Evolutionary conservation across 805 yeast genomes (phyloP), one percentile per base, ranked within the genome.

Genomic region (Scheffersomyces ergatensis): DNA sequence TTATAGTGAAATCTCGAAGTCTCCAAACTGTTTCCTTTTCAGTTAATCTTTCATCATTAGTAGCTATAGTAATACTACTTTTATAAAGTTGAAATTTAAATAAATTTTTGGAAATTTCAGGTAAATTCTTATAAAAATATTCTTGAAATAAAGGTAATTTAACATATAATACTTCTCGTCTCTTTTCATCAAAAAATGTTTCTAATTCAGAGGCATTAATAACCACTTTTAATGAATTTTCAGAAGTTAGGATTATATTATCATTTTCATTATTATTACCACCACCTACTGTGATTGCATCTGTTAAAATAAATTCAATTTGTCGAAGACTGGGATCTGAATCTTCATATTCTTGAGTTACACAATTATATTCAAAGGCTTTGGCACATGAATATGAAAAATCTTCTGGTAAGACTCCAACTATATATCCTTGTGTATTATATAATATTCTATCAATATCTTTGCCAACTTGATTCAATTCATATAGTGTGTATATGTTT

Each of bases 351-450:
- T 40, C 42, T 16, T 44, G 40, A 9, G 37, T 15, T 8, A 31
- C 20, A 7, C 30, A 17, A 24, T 41, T 38, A 13, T 31, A 13
- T 11, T 44, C 43, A 41, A 55, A 66, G 25, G 49, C 38, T 38
- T 67, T 67, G 15, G 59, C 49, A 44, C 68, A 64, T 1, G 60
- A 35, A 15, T 53, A 54, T 16, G 48, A 36, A 43, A 58, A 51
- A 39, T 63, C 60, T 2, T 35, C 39, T 0, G 72, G 72, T 4
- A 53, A 44, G 9, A 48, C 36, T 2, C 58, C 65, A 2, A 51
- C 56, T 2, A 65, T 32, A 18, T 38, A 42, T 2, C 57, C 65
- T 4, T 39, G 33, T 3, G 52, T 51, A 11, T 36, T 39, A 45
- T 51, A 62, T 1, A 54, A 35, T 17, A 34, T 37, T 32, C 40